Percentiles rank a stretch among this genome's conserved stretches.
These are phyloP conservation scores for Colletotrichum sp. DNA, from an alignment of 2,329 filamentous ascomycete species.

Conservation along the genomic window DNA sequence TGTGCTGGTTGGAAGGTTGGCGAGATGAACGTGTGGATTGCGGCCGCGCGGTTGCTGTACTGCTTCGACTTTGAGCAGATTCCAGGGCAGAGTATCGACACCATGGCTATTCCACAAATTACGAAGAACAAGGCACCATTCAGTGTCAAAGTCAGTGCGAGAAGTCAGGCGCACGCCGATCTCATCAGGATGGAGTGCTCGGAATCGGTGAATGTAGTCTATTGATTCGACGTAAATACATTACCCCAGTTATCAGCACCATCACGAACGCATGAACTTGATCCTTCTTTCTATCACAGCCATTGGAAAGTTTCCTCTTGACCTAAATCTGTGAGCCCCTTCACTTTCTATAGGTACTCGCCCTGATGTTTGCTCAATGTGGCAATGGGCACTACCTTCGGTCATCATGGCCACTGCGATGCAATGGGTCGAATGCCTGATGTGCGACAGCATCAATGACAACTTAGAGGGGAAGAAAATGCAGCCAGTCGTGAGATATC, in stretches of 20 bases:
- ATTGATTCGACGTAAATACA: background rate
- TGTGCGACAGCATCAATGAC: too few species aligned
- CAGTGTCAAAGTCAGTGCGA: background rate
- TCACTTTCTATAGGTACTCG: too few species aligned
- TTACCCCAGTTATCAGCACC: background rate
- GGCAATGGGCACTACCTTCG: background rate
- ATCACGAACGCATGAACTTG: background rate
- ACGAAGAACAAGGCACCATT: background rate
- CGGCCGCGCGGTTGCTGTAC: background rate
- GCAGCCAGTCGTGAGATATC: background rate
- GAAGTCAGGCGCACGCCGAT: background rate
- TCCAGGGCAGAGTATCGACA: background rate
- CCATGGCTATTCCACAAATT: background rate
- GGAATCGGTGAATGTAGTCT: background rate
- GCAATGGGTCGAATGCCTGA: background rate
- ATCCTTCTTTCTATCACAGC: background rate
- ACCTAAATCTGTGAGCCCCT: background rate
- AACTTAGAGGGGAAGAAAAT: background rate
- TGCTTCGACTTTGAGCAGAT: background rate
- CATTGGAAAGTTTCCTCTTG: background rate
- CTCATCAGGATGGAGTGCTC: background rate
- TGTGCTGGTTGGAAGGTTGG: background rate
- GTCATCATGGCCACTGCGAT: background rate
- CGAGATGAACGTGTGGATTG: background rate
- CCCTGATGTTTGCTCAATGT: background rate